phyloP scores from a whole-genome alignment of 371 early-diverging fungal genomes.

The Smittium mucronatum region DNA sequence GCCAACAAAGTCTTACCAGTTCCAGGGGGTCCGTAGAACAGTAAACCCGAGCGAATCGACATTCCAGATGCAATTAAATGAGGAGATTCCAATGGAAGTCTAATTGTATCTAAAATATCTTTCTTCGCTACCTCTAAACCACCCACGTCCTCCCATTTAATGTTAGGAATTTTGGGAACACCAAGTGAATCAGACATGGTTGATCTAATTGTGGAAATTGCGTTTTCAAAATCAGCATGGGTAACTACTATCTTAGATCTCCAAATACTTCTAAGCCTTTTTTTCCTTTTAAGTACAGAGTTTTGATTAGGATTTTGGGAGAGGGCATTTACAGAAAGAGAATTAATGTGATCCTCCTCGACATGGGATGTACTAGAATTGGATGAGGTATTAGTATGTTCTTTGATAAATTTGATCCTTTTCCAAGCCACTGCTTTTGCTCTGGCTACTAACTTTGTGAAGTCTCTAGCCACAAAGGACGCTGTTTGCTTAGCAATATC shows the following conservation, averaged over 20 bases:
- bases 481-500: constrained; percentile 81
- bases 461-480: constrained; percentile 74
- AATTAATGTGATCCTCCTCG: not conserved
- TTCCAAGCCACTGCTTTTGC: constrained; percentile 56
- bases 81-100: constrained; percentile 93
- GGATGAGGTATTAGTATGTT: too few relatives aligned
- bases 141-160: constrained; percentile 98
- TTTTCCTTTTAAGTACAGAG: not conserved
- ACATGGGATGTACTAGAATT: not conserved
- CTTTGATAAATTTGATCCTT: constrained; percentile 22
- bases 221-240: constrained; percentile 60
- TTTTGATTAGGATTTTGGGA: not conserved
- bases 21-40: constrained; percentile 97
- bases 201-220: constrained; percentile 63
- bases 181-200: constrained; percentile 85
- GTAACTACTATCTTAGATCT: constrained; percentile 53
- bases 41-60: constrained; percentile 89
- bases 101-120: constrained; percentile 95
- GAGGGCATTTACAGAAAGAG: not conserved
- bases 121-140: constrained; percentile 95
- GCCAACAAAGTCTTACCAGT: constrained; percentile 98
- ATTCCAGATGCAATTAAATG: constrained; percentile 94
- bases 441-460: constrained; percentile 56
- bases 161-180: constrained; percentile 92
- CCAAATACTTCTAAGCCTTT: constrained; percentile 34